Evolutionary conservation across 768 basidiomycete genomes (phyloP).

Genomic region (Trametes cingulata): DNA sequence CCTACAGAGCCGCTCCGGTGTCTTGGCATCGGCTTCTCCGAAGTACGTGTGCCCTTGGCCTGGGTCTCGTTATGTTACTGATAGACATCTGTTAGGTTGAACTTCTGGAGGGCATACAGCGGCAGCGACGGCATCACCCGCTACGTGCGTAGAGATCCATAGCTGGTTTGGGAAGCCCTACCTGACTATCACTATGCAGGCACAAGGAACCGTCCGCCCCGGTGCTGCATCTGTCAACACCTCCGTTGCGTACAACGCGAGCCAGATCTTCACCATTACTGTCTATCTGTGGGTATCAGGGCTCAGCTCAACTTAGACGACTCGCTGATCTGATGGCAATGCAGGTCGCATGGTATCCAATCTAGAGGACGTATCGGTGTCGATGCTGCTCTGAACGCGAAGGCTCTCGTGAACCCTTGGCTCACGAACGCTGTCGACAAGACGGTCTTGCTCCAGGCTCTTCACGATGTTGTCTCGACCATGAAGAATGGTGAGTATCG

Average conservation of each 20-base stretch:
- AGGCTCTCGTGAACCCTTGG: conserved; percentile 56
- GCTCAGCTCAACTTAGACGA: background rate
- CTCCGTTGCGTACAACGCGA: conserved; percentile 48
- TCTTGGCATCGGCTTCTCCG: conserved; percentile 58
- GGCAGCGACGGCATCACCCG: conserved; percentile 49
- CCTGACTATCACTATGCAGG: conserved; percentile 30
- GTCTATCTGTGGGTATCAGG: conserved; percentile 47
- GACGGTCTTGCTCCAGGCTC: conserved; percentile 46
- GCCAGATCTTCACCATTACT: conserved; percentile 63
- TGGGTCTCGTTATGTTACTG: background rate
- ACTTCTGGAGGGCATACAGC: conserved; percentile 61
- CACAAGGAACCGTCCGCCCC: conserved; percentile 65
- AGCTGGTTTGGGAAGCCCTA: no score
- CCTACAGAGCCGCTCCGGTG: conserved; percentile 49
- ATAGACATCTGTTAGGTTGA: conserved; percentile 38
- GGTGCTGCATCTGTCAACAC: conserved; percentile 56
- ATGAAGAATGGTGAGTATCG: conserved; percentile 41
- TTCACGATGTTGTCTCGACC: conserved; percentile 48
- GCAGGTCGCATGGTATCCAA: conserved; percentile 57
- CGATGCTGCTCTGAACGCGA: conserved; percentile 49
- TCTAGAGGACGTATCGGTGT: conserved; percentile 66
- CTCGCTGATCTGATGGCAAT: background rate
- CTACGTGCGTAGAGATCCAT: conserved; percentile 38
- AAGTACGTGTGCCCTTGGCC: conserved; percentile 34
- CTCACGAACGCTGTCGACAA: conserved; percentile 60